Conservation (phyloP, 768 basidiomycete species). For the Rhizopogon salebrosus region DNA sequence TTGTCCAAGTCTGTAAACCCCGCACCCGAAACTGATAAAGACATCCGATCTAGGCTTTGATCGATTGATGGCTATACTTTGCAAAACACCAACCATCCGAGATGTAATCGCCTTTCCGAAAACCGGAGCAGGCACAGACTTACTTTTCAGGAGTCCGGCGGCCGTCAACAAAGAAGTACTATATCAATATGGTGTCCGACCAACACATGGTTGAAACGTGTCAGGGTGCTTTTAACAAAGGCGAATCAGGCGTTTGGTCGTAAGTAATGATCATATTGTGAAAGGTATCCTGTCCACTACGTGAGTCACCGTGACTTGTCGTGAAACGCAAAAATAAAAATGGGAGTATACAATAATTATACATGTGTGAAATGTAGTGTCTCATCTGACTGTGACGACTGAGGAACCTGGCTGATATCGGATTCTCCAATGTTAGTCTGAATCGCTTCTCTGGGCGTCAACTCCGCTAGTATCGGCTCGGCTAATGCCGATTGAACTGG, state of each 20-base stretch:
- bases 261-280: constrained; percentile 9
- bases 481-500: constrained; percentile 37
- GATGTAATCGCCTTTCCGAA: constrained; percentile 98
- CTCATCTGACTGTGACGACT: constrained; percentile 16
- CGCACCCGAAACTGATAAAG: constrained; percentile 8
- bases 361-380: constrained; percentile 16
- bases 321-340: constrained; percentile 4
- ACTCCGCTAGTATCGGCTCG: constrained; percentile 17
- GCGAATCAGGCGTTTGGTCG: constrained; percentile 1
- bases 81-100: constrained; percentile 80
- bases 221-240: background rate
- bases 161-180: constrained; percentile 46
- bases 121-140: constrained; percentile 76
- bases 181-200: constrained; percentile 58
- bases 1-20: constrained; percentile 12
- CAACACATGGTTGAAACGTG: constrained; percentile 12
- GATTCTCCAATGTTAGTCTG: constrained; percentile 18
- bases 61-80: constrained; percentile 87
- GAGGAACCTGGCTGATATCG: constrained; percentile 10
- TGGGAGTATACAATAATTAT: constrained; percentile 6
- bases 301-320: background rate
- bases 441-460: background rate
- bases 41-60: constrained; percentile 66
- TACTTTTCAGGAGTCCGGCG: constrained; percentile 86
- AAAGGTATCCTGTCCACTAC: background rate